Base-by-base conservation (phyloP, 176 grass and related monocot genomes). In the Ensete ventricosum region DNA sequence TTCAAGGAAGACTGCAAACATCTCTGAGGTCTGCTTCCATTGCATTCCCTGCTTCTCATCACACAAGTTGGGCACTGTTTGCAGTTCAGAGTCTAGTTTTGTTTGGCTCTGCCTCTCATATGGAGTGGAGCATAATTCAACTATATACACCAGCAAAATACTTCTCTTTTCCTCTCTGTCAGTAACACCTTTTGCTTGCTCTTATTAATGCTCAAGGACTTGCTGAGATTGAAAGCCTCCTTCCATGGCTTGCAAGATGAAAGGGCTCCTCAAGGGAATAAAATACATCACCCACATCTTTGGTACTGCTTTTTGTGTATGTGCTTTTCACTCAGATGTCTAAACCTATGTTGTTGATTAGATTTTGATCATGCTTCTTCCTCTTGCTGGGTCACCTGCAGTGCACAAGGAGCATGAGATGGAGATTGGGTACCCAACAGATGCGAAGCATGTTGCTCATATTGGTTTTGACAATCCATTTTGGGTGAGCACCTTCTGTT, bases 361-460 rank as follows among this genome's bases (percentile, higher is more conserved):
- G 20, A 21, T 64, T 24, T 12, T 16, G 19, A 8, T 21, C 9
- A 8, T 23, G 22, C 0, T 17, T 23, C 2, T 12, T 43, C 34
- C 34, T 43, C 34, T 43, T 43, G 34, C 34, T 43, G 34, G 4
- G 34, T 43, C 34, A 43, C 34, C 5, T 64, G 20, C 62, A 64
- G 62, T 2, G 62, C 62, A 69, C 12, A 69, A 69, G 29, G 66
- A 69, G 11, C 66, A 69, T 19, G 66, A 69, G 66, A 69, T 69
- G 66, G 66, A 69, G 49, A 69, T 69, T 49, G 66, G 66, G 14
- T 49, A 69, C 29, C 66, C 66, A 19, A 69, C 66, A n/a, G 66
- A 69, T 49, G 66, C 50, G 66, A 69, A 69, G 66, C 66, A 69
- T 50, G 66, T 69, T 14, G 66, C 66, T 49, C 66, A 69, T 69